Percentiles rank a stretch among this genome's conserved stretches.
Evolutionary conservation across 805 yeast species (phyloP).

Genomic region (Candida hispaniensis): DNA sequence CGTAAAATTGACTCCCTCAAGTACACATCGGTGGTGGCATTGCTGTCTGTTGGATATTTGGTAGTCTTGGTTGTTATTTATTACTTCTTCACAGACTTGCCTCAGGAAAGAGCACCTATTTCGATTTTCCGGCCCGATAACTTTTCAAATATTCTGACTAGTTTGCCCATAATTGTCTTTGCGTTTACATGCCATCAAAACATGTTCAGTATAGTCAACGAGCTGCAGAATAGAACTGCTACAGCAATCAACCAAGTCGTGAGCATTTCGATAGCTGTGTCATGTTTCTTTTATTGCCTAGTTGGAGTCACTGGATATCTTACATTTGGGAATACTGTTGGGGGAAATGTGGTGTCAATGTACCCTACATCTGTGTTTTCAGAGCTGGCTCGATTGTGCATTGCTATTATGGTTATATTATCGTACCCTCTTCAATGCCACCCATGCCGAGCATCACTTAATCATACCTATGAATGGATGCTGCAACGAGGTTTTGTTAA

Average conservation of each 20-base stretch:
- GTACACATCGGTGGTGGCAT: constrained; percentile 74
- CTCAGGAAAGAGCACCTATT: constrained; percentile 41
- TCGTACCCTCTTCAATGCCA: constrained; percentile 88
- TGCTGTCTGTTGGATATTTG: constrained; percentile 69
- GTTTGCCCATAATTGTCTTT: constrained; percentile 86
- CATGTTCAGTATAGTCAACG: constrained; percentile 82
- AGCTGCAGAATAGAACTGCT: constrained; percentile 49
- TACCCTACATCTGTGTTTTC: constrained; percentile 57
- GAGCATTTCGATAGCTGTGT: constrained; percentile 43
- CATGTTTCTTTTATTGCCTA: constrained; percentile 49
- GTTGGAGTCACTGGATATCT: constrained; percentile 80
- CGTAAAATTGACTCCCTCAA: constrained; percentile 71
- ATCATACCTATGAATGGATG: constrained; percentile 49
- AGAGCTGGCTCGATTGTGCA: constrained; percentile 69
- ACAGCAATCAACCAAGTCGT: constrained; percentile 39
- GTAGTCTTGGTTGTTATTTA: constrained; percentile 65
- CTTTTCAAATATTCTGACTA: constrained; percentile 40
- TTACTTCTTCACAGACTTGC: constrained; percentile 47
- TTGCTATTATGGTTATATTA: constrained; percentile 66
- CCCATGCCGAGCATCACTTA: constrained; percentile 75
- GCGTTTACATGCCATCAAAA: constrained; percentile 96
- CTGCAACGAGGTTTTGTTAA: constrained; percentile 28
- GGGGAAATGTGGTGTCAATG: constrained; percentile 70
- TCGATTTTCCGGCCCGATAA: constrained; percentile 39
- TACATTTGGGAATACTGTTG: constrained; percentile 72